Conservation (phyloP, 805 yeast species). For the Sugiyamaella smithiae region DNA sequence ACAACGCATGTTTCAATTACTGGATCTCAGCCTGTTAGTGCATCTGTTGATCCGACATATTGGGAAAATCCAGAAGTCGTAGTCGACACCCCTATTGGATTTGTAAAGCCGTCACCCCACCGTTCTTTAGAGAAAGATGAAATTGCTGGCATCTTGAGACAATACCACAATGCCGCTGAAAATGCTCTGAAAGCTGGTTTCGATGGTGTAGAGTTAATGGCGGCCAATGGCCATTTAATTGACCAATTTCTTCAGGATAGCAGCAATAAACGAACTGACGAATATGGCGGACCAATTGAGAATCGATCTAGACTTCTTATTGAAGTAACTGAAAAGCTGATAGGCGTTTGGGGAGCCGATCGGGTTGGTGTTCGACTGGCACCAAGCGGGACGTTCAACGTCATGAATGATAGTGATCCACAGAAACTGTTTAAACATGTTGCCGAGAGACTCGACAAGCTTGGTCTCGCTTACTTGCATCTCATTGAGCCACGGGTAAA, state of each 20-base stretch:
- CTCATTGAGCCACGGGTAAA: conserved; percentile 44
- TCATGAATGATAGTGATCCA: not conserved
- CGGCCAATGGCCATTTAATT: conserved; percentile 60
- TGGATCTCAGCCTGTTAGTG: too few species aligned
- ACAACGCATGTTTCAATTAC: too few species aligned
- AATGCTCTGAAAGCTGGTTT: conserved; percentile 52
- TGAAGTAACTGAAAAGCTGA: conserved; percentile 46
- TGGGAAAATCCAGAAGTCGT: not conserved
- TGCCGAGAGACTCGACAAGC: conserved; percentile 37
- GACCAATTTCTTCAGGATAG: conserved; percentile 46
- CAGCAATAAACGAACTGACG: conserved; percentile 55
- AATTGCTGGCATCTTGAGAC: conserved; percentile 14
- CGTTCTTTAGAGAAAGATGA: not conserved
- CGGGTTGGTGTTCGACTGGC: conserved; percentile 38
- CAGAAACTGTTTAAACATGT: not conserved
- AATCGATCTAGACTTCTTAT: conserved; percentile 51
- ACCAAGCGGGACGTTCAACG: conserved; percentile 30
- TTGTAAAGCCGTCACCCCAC: conserved; percentile 9
- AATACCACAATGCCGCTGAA: conserved; percentile 46
- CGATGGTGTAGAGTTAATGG: conserved; percentile 65
- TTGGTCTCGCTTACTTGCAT: conserved; percentile 44
- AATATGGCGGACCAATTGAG: conserved; percentile 62
- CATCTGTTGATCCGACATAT: conserved; percentile 19
- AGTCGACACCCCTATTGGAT: conserved; percentile 29
- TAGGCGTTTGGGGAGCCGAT: conserved; percentile 37